Percentiles rank a stretch among this genome's conserved stretches.
Evolutionary conservation across 2,329 filamentous ascomycete genomes (phyloP).

Genomic region (Fusarium lyarnte): DNA sequence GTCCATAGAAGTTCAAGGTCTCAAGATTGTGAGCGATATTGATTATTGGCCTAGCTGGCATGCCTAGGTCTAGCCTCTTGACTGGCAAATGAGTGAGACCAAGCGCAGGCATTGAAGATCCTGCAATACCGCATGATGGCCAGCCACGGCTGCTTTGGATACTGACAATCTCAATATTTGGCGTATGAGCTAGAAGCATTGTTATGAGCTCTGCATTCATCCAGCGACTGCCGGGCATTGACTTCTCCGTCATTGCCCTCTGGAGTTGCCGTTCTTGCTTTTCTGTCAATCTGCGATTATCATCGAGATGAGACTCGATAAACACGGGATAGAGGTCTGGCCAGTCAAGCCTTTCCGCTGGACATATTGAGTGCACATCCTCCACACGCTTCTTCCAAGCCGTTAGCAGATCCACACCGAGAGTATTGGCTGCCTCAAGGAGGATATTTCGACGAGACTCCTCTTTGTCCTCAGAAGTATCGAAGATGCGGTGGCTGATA

Average conservation of each 20-base stretch:
- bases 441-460: background rate
- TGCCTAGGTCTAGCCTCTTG: background rate
- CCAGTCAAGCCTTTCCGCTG: background rate
- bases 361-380: background rate
- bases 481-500: background rate
- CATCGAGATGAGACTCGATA: background rate
- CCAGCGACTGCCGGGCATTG: background rate
- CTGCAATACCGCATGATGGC: background rate
- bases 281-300: background rate
- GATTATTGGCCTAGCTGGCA: rapidly evolving
- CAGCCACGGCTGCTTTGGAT: background rate
- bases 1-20: background rate
- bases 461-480: background rate
- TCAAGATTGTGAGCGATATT: background rate
- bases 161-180: background rate
- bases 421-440: background rate
- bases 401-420: background rate
- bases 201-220: background rate
- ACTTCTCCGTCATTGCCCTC: background rate
- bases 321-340: background rate
- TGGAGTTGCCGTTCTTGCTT: background rate
- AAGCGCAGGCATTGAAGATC: background rate
- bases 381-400: background rate
- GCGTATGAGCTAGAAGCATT: background rate
- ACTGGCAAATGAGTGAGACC: background rate